phyloP scores from a whole-genome alignment of 129 eudicot species.

The Helichrysum umbraculigerum region DNA sequence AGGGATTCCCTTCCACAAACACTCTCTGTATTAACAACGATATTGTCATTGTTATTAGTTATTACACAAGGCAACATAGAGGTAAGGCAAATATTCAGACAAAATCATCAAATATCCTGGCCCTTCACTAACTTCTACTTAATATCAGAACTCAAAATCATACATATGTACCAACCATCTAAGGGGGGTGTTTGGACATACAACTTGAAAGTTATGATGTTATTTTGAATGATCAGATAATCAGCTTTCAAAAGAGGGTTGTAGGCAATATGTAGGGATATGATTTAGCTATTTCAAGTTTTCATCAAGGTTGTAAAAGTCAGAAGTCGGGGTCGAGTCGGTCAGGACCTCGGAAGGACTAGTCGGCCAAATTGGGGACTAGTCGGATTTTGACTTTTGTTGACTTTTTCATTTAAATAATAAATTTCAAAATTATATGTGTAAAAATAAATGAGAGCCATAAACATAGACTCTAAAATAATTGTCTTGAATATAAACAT shows the following conservation, averaged over 20 bases:
- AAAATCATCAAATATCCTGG: neutral
- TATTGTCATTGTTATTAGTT: conserved; percentile 7
- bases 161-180: conserved; percentile 1
- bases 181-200: neutral
- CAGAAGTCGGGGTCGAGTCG: no score
- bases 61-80: neutral
- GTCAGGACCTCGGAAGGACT: no score
- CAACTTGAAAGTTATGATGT: neutral
- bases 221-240: neutral
- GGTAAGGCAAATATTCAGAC: neutral
- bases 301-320: no score
- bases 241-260: neutral
- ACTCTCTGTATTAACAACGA: conserved; percentile 66
- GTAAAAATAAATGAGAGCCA: no score
- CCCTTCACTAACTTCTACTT: neutral
- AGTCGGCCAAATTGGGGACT: no score
- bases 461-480: no score
- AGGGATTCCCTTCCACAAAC: conserved; percentile 96
- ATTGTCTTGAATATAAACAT: no score
- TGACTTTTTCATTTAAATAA: no score
- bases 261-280: neutral
- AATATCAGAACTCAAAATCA: neutral
- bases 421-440: no score
- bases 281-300: neutral
- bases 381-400: no score